Conservation (phyloP, 805 yeast species). For the Danielia reshetovae region DNA sequence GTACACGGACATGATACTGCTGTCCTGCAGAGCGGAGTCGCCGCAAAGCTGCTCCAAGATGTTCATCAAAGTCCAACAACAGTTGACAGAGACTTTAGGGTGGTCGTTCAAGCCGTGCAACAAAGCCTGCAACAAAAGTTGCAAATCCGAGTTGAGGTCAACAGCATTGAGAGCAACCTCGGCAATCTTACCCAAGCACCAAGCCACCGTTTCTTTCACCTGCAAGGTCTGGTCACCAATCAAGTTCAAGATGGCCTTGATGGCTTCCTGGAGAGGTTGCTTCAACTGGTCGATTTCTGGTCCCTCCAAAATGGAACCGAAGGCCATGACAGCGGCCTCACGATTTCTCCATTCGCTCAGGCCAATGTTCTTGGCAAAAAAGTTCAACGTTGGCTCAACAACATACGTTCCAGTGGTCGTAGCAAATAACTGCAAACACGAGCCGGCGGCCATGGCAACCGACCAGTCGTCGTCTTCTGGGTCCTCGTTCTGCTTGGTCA, state of each 20-base stretch:
- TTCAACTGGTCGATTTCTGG: conserved; percentile 73
- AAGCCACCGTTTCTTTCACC: conserved; percentile 95
- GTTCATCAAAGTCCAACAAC: conserved; percentile 96
- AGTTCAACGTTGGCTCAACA: conserved; percentile 77
- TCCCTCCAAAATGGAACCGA: conserved; percentile 94
- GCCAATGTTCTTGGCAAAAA: conserved; percentile 73
- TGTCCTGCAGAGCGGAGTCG: conserved; percentile 44
- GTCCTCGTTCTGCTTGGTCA: conserved; percentile 88
- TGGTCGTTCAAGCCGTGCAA: conserved; percentile 82
- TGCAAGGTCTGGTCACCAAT: conserved; percentile 74
- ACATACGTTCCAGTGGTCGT: conserved; percentile 84
- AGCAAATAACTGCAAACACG: conserved; percentile 91
- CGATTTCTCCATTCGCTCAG: conserved; percentile 69
- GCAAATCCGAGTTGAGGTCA: conserved; percentile 60
- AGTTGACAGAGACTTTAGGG: conserved; percentile 91
- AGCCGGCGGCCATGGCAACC: conserved; percentile 98
- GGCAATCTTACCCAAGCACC: conserved; percentile 97
- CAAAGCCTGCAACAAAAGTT: conserved; percentile 69
- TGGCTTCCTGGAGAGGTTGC: conserved; percentile 71
- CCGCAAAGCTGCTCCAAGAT: conserved; percentile 75
- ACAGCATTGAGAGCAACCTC: conserved; percentile 79
- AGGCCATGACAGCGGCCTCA: conserved; percentile 99
- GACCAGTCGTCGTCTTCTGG: conserved; percentile 97
- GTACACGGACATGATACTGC: conserved; percentile 70
- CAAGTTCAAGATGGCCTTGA: conserved; percentile 69